These are phyloP conservation scores for Solanum pennellii DNA, from an alignment of 257 asterid genomes.

Conservation along the genomic window DNA sequence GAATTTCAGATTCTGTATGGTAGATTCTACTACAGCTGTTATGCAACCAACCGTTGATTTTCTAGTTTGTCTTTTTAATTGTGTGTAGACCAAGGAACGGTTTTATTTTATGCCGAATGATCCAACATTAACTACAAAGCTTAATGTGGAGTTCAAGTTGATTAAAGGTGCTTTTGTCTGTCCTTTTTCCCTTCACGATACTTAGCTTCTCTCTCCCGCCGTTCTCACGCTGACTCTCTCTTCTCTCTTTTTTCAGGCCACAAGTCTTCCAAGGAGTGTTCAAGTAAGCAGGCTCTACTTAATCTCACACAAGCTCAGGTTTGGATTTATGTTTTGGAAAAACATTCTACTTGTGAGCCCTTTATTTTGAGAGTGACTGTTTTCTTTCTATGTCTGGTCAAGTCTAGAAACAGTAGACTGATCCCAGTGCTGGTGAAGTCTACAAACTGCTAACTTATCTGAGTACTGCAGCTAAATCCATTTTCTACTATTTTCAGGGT, in stretches of 20 bases:
- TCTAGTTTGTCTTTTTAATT: neutral
- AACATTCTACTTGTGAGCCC: neutral
- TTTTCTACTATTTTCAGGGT: slow-evolving; percentile 35
- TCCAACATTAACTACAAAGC: slow-evolving; percentile 48
- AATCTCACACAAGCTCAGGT: slow-evolving; percentile 73
- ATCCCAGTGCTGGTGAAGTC: neutral
- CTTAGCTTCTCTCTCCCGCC: neutral
- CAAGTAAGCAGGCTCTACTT: slow-evolving; percentile 68
- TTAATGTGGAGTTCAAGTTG: slow-evolving; percentile 71
- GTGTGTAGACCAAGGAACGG: slow-evolving; percentile 54
- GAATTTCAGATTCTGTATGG: neutral
- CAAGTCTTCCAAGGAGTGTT: slow-evolving; percentile 64
- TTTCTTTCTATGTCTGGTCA: neutral
- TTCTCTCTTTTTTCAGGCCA: slow-evolving; percentile 35
- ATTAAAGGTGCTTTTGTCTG: slow-evolving; percentile 47
- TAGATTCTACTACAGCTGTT: neutral
- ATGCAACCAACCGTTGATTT: neutral
- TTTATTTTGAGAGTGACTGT: neutral
- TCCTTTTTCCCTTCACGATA: neutral
- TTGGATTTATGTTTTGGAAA: neutral
- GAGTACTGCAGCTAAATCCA: slow-evolving; percentile 2
- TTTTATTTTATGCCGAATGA: slow-evolving; percentile 55
- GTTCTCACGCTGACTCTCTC: neutral
- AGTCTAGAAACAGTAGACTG: neutral
- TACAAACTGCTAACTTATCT: neutral